These are phyloP conservation scores for Echinosphaeria canescens DNA, from an alignment of 2,329 filamentous ascomycete genomes.

Conservation along the genomic window DNA sequence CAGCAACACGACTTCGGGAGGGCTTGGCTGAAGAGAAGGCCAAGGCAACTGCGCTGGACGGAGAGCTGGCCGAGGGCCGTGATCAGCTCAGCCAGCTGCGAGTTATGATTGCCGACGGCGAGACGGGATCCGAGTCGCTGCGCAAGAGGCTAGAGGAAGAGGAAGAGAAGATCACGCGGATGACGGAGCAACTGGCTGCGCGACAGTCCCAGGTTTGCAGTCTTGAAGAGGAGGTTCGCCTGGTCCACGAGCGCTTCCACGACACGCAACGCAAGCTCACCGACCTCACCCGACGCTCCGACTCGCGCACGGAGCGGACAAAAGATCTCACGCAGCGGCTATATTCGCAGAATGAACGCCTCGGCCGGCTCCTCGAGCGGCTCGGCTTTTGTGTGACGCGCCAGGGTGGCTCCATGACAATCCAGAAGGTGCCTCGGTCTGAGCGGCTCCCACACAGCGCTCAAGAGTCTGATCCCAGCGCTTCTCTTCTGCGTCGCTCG, in stretches of 20 bases:
- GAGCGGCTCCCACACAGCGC: conserved; percentile 35
- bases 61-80: conserved; percentile 39
- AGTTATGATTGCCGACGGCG: conserved; percentile 56
- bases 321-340: conserved; percentile 71
- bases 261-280: conserved; percentile 27
- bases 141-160: conserved; percentile 56
- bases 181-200: conserved; percentile 51
- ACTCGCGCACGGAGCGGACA: conserved; percentile 48
- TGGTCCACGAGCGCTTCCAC: conserved; percentile 42
- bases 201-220: conserved; percentile 56
- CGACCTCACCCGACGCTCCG: conserved; percentile 32
- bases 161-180: conserved; percentile 43
- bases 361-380: conserved; percentile 67
- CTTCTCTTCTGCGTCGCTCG: conserved; percentile 29
- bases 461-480: conserved; percentile 28
- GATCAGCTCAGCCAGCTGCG: conserved; percentile 47
- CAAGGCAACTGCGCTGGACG: conserved; percentile 28
- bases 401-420: conserved; percentile 47
- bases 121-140: conserved; percentile 62
- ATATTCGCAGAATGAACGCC: conserved; percentile 64
- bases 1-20: conserved; percentile 29
- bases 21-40: conserved; percentile 28
- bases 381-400: conserved; percentile 68
- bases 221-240: conserved; percentile 53
- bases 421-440: conserved; percentile 47